A percentile compares a stretch with the other conserved stretches of the same genome.
Conservation (phyloP, 768 basidiomycete species). For the Podaxis rugospora region DNA sequence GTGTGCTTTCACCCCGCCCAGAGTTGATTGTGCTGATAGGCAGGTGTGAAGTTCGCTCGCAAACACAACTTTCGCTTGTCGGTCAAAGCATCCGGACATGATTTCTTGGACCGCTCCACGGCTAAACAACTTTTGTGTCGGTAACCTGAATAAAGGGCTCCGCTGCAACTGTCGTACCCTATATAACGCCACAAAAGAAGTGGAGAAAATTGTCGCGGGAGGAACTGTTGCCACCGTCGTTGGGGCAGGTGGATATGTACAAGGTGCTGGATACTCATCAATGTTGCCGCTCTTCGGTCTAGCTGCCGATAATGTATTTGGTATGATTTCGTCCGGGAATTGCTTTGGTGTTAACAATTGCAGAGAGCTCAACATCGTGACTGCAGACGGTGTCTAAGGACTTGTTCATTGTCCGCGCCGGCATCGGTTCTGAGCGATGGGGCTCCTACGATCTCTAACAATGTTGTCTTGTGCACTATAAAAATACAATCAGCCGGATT, state of each 20-base stretch:
- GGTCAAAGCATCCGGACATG: too few species aligned
- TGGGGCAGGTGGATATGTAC: too few species aligned
- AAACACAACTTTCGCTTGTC: too few species aligned
- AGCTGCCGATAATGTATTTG: constrained; percentile 19
- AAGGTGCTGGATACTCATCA: too few species aligned
- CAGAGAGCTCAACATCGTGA: constrained; percentile 24
- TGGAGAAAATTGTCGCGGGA: too few species aligned
- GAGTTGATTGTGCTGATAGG: background rate
- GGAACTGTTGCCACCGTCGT: too few species aligned
- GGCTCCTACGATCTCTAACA: constrained; percentile 19
- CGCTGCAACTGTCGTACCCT: too few species aligned
- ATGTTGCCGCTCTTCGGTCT: constrained; percentile 17
- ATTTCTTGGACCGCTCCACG: too few species aligned
- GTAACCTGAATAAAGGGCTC: too few species aligned
- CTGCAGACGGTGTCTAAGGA: constrained; percentile 22
- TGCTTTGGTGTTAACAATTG: background rate
- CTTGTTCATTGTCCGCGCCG: constrained; percentile 27
- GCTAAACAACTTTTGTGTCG: too few species aligned
- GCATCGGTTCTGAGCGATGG: constrained; percentile 31
- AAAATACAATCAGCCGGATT: background rate
- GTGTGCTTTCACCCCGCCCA: background rate
- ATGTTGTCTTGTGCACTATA: background rate
- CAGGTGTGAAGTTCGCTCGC: background rate
- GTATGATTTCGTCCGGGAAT: background rate
- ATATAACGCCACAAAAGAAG: too few species aligned